Evolutionary conservation across 2,329 filamentous ascomycete species (phyloP).

Genomic region (Penicillium polonicum): DNA sequence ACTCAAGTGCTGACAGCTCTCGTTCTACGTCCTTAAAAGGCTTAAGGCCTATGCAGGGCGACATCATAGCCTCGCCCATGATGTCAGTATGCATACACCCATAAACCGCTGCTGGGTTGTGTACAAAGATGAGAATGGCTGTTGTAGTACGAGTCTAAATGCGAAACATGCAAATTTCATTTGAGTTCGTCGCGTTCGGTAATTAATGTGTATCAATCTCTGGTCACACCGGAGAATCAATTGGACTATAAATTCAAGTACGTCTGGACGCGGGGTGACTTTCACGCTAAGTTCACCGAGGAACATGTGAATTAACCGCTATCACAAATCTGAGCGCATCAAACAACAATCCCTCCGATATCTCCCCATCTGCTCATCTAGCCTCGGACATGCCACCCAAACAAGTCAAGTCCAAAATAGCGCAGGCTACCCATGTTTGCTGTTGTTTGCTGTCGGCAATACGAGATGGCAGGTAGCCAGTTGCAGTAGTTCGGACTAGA

Average conservation of each 20-base stretch:
- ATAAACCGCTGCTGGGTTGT: not conserved
- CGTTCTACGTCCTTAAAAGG: not conserved
- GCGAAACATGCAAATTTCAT: not conserved
- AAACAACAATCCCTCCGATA: not conserved
- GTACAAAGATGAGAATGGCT: not conserved
- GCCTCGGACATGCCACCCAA: not conserved
- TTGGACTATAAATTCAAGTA: not conserved
- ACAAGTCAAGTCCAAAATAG: not conserved
- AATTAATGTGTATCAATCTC: not conserved
- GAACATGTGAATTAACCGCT: not conserved
- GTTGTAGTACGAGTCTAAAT: not conserved
- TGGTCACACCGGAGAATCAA: not conserved
- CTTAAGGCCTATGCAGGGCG: not conserved
- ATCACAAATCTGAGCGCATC: not conserved
- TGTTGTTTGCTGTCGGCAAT: not conserved
- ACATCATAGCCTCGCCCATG: not conserved
- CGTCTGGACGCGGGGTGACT: not conserved
- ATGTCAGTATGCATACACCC: not conserved
- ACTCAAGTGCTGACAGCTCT: not conserved
- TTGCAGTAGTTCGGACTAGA: slow-evolving; percentile 1
- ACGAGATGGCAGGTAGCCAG: not conserved
- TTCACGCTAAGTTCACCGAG: not conserved
- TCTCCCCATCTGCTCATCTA: not conserved
- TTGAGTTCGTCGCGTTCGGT: not conserved
- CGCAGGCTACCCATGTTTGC: not conserved